Conservation (phyloP, 2,329 filamentous ascomycete genomes). For the Xylaria sp. region DNA sequence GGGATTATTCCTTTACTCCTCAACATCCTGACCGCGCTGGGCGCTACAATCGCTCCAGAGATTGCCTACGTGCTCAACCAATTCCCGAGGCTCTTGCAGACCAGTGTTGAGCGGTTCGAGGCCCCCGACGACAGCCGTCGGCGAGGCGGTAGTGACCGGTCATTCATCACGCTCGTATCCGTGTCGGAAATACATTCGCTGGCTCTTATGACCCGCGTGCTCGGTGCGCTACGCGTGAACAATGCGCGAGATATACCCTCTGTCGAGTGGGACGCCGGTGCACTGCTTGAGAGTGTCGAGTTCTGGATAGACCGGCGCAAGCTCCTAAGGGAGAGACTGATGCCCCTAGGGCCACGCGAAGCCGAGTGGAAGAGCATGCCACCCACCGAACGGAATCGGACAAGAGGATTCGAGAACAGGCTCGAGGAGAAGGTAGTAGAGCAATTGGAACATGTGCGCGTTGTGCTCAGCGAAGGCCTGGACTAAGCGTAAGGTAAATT, state of each 20-base stretch:
- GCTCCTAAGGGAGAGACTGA: constrained; percentile 70
- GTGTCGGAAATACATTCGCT: constrained; percentile 80
- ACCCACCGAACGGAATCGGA: constrained; percentile 38
- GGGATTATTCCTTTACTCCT: constrained; percentile 86
- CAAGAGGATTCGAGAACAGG: constrained; percentile 58
- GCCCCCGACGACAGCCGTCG: constrained; percentile 59
- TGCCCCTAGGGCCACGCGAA: constrained; percentile 74
- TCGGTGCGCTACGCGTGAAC: constrained; percentile 65
- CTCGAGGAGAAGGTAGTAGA: constrained; percentile 76
- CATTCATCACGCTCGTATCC: constrained; percentile 71
- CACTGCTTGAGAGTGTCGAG: constrained; percentile 80
- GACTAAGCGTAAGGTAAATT: constrained; percentile 37
- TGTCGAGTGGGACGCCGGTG: constrained; percentile 73
- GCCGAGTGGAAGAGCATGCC: constrained; percentile 57
- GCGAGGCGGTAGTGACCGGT: constrained; percentile 46
- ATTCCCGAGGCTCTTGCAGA: constrained; percentile 76
- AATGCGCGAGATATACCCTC: constrained; percentile 74
- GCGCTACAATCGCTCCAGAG: constrained; percentile 79
- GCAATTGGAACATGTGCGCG: constrained; percentile 65
- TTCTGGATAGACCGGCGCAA: constrained; percentile 74
- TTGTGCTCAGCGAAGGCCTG: constrained; percentile 56
- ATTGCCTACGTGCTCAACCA: constrained; percentile 86
- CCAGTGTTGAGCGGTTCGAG: constrained; percentile 74
- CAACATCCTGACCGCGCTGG: constrained; percentile 83
- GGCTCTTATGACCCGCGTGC: constrained; percentile 72